These are phyloP conservation scores for Scutellaria galericulata DNA, from an alignment of 257 asterid species.

Conservation along the genomic window DNA sequence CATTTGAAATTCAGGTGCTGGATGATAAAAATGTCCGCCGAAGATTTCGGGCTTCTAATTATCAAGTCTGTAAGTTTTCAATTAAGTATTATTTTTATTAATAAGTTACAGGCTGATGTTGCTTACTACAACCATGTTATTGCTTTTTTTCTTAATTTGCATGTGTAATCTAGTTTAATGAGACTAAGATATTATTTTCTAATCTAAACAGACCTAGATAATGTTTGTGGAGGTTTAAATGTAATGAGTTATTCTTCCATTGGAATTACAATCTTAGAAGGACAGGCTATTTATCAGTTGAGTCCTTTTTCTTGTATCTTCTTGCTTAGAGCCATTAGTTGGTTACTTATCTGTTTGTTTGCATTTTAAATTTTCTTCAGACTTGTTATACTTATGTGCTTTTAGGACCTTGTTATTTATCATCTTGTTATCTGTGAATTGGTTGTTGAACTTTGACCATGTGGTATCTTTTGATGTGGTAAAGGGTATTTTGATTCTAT, in stretches of 20 bases:
- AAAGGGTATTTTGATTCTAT: conserved; percentile 3
- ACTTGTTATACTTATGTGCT: background rate
- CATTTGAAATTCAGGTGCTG: conserved; percentile 96
- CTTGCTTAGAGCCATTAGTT: conserved; percentile 19
- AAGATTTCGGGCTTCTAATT: conserved; percentile 96
- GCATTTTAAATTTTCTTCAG: background rate
- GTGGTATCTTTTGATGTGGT: conserved; percentile 16
- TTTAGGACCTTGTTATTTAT: background rate
- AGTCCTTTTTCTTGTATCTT: background rate
- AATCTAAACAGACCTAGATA: background rate
- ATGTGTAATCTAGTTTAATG: conserved; percentile 1
- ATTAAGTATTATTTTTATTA: conserved; percentile 31
- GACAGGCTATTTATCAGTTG: conserved; percentile 8
- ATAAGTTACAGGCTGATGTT: conserved; percentile 10
- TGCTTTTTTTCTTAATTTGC: conserved; percentile 17
- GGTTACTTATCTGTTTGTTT: conserved; percentile 14
- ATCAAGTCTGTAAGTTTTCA: conserved; percentile 95
- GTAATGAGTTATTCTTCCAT: conserved; percentile 5
- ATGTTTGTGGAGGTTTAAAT: background rate
- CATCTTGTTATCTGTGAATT: conserved; percentile 8
- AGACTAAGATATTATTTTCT: background rate
- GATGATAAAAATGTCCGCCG: conserved; percentile 98
- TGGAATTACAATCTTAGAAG: conserved; percentile 1
- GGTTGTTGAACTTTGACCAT: conserved; percentile 17
- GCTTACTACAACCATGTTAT: background rate